A percentile compares a stretch with the other conserved stretches of the same genome.
Evolutionary conservation across 2,329 filamentous ascomycete genomes (phyloP).

Genomic region (Hypoxylon sp.): DNA sequence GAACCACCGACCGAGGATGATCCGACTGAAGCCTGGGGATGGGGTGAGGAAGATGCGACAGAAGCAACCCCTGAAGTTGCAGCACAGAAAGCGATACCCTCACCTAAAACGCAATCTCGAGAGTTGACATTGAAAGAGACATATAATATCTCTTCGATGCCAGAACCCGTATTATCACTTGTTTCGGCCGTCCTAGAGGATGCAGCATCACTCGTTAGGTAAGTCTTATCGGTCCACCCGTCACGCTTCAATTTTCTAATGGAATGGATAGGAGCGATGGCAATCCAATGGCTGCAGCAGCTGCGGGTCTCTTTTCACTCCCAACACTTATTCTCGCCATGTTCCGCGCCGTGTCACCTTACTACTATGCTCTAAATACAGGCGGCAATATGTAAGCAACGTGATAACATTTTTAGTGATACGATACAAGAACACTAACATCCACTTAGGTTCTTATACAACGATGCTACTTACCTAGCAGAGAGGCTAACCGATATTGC

Average conservation of each 20-base stretch:
- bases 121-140: conserved; percentile 85
- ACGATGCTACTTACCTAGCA: conserved; percentile 73
- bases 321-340: conserved; percentile 81
- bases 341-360: conserved; percentile 80
- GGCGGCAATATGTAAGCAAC: conserved; percentile 72
- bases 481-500: conserved; percentile 66
- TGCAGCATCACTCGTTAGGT: conserved; percentile 67
- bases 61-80: conserved; percentile 46
- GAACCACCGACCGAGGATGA: conserved; percentile 50
- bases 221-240: conserved; percentile 43
- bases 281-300: conserved; percentile 74
- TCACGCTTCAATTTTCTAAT: conserved; percentile 1
- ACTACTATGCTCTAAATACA: conserved; percentile 74
- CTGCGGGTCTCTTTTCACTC: conserved; percentile 75
- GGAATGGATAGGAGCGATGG: conserved; percentile 54
- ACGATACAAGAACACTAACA: conserved; percentile 29
- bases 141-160: conserved; percentile 90
- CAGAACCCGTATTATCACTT: conserved; percentile 78
- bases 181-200: conserved; percentile 72
- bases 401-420: not conserved
- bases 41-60: conserved; percentile 76
- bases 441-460: conserved; percentile 70
- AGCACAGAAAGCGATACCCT: conserved; percentile 31
- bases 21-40: conserved; percentile 80
- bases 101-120: conserved; percentile 55